Evolutionary conservation across 495 filamentous ascomycete genomes (phyloP), one percentile per base, ranked within the genome.

Genomic region (Neurospora sp.): DNA sequence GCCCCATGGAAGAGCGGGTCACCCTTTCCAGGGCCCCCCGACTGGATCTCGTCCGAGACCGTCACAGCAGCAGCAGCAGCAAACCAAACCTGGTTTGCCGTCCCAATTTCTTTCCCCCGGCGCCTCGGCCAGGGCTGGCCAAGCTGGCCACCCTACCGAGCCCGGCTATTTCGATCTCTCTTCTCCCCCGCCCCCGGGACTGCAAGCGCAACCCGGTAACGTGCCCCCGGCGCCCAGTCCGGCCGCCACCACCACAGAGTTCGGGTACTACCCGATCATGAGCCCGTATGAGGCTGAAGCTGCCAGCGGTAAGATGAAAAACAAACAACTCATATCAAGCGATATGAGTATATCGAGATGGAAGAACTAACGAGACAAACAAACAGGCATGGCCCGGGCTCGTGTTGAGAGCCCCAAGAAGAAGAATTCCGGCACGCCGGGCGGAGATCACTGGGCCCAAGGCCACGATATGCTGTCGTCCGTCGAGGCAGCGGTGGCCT

Each of bases 241-340:
- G 5, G 18, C 7, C 48, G 37, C 9, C 59, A 44, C 14, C 48
- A 35, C 42, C 37, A 41, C 18, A 0, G 12, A 44, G 18, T 78
- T 75, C 39, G 37, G 59, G 0, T 77, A 78, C 42, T 46, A 62
- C 10, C 72, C 77, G 6, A 39, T 72, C 39, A 76, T 78, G 75
- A 78, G 73, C 71, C 70, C 77, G 9, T 75, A 77, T 31, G 77
- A 76, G 70, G 75, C 75, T 23, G 71, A 75, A 62, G 73, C 46
- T 39, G 54, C 73, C n/a, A 20, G 73, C 9, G 42, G 75, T 75
- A 39, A 70, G 71, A 12, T 27, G 2, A 18, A 3, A 66, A 62
- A 31, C 23, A 16, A 31, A 31, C 1, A 5, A 11, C 16, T 31
- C 48, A 31, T 62, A 62, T 35, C 54, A 9, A 35, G 7, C 12